Evolutionary conservation across 257 asterid genomes (phyloP).

Genomic region (Salvia hispanica): DNA sequence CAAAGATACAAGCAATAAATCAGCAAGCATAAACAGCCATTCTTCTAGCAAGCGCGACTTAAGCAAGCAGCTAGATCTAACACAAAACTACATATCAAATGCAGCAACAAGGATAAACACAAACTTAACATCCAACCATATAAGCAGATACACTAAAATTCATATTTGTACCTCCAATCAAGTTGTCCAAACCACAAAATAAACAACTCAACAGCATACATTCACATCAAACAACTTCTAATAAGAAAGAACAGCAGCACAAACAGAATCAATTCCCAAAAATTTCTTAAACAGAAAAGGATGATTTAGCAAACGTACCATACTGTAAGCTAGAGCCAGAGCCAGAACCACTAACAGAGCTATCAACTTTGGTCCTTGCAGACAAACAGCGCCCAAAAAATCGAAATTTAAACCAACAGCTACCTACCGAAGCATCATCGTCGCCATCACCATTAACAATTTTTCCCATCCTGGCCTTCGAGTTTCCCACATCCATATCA

Average conservation of each 20-base stretch:
- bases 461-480: slow-evolving; percentile 48
- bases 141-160: background rate
- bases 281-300: no score
- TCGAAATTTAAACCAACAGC: slow-evolving; percentile 67
- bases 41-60: background rate
- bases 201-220: slow-evolving; percentile 12
- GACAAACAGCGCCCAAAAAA: slow-evolving; percentile 69
- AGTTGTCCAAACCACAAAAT: slow-evolving; percentile 19
- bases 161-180: background rate
- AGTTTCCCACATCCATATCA: slow-evolving; percentile 37
- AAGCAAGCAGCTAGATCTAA: slow-evolving; percentile 9
- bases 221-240: slow-evolving; percentile 12
- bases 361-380: slow-evolving; percentile 62
- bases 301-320: slow-evolving; percentile 41
- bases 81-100: slow-evolving; percentile 11
- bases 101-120: background rate
- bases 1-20: background rate
- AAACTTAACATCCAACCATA: slow-evolving; percentile 10
- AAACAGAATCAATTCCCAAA: background rate
- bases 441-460: slow-evolving; percentile 50
- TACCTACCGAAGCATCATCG: slow-evolving; percentile 41
- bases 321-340: slow-evolving; percentile 41
- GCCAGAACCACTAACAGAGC: slow-evolving; percentile 50
- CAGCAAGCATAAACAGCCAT: background rate
- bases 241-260: background rate